Conservation (phyloP, 169 alveolate genomes). For the Blepharisma undulans region DNA sequence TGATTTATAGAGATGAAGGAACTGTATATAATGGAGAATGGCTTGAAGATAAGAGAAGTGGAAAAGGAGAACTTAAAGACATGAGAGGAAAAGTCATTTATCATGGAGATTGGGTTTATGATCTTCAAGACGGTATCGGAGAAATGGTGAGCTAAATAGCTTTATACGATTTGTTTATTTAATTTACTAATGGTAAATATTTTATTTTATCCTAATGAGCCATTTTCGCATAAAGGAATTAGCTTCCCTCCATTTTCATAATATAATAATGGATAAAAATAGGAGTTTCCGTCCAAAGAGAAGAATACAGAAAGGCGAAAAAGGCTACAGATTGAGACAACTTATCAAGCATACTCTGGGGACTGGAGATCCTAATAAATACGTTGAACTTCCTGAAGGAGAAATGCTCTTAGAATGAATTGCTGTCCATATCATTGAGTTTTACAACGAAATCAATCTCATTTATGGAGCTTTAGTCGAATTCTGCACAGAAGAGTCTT, state of each 20-base stretch:
- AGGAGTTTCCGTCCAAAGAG: background rate
- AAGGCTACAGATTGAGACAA: background rate
- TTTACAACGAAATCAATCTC: constrained; percentile 87
- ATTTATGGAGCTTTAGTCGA: background rate
- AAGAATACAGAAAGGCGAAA: background rate
- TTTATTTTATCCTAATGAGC: background rate
- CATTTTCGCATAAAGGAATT: background rate
- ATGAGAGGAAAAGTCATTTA: background rate
- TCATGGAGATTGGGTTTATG: constrained; percentile 25
- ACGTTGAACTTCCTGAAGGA: constrained; percentile 88
- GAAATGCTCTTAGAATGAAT: constrained; percentile 89
- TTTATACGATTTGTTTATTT: background rate
- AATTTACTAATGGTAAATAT: background rate
- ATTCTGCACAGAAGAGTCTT: constrained; percentile 72
- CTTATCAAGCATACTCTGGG: constrained; percentile 68
- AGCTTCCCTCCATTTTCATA: background rate
- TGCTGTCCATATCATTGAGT: constrained; percentile 88
- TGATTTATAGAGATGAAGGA: constrained; percentile 48
- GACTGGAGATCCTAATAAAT: constrained; percentile 82
- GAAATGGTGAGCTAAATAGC: background rate
- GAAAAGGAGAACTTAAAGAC: background rate
- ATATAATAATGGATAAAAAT: background rate
- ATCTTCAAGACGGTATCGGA: constrained; percentile 3
- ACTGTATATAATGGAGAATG: constrained; percentile 75
- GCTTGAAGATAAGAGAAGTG: background rate